Base-by-base conservation (phyloP, 805 yeast genomes). In the Candida vaughaniae region DNA sequence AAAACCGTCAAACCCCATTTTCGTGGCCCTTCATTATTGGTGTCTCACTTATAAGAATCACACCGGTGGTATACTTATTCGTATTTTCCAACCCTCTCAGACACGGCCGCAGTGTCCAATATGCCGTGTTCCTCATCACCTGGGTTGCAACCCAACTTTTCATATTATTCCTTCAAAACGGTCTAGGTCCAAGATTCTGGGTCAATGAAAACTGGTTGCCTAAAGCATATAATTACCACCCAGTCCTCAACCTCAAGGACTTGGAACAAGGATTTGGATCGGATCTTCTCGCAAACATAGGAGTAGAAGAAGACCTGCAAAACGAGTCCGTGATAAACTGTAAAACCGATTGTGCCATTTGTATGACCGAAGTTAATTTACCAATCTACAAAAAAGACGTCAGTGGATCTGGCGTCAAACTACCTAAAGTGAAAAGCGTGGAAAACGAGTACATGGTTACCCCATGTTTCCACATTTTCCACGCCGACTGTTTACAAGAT, bases 391-490 rank as follows among this genome's bases (percentile, higher is more conserved):
- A 47, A 29, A 37, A 40, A 3, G 40, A 40, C 2, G 35, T 28
- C 31, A 50, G 37, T 12, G 15, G 29, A 14, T n/a, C n/a, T n/a
- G n/a, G n/a, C n/a, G n/a, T n/a, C n/a, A 33, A 33, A 18, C 9
- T 12, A 5, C 17, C 36, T 6, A 26, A 20, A 15, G 9, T 17
- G 30, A 42, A 15, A 9, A 26, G 53, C 62, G 44, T 66, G 17
- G 39, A 36, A 11, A 39, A 77, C 46, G 60, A 66, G 9, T 83
- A 81, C 51, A 83, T 85, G 93, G 77, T 88, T 3, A 87, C 98
- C 0, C 97, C 97, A 2, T 90, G 98, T 59, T 71, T 80, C 28
- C 98, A 90, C 57, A 78, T 88, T 7, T 91, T 89, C 74, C 97
- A 90, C 55, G 75, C 87, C 2, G 80, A 76, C n/a, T 90, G 98